Evolutionary conservation across 2,329 filamentous ascomycete genomes (phyloP).

Genomic region (Amylocarpus encephaloides): DNA sequence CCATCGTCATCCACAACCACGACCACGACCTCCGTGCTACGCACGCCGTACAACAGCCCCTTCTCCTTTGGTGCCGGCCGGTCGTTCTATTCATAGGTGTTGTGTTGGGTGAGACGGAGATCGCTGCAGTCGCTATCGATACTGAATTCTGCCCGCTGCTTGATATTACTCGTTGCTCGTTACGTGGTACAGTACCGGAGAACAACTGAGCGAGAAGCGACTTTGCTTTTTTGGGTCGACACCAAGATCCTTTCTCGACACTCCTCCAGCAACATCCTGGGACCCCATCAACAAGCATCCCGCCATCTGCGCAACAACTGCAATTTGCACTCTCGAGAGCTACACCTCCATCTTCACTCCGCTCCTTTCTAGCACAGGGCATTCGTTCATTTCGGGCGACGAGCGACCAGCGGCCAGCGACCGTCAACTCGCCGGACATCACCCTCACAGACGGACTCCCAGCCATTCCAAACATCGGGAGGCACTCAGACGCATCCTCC

Average conservation of each 20-base stretch:
- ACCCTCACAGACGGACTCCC: conserved; percentile 3
- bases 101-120: background rate
- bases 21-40: no score
- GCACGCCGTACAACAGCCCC: no score
- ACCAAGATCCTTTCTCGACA: background rate
- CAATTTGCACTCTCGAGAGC: background rate
- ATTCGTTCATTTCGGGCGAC: background rate
- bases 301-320: background rate
- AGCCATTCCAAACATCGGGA: conserved; percentile 10
- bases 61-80: no score
- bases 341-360: background rate
- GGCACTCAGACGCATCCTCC: conserved; percentile 9
- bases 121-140: background rate
- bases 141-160: background rate
- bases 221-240: background rate
- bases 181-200: no score
- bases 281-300: background rate
- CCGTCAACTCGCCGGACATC: background rate
- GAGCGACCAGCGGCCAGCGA: no score
- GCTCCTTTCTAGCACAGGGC: background rate
- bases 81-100: conserved; percentile 2
- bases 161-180: no score
- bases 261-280: background rate
- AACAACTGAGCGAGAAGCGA: no score
- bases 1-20: no score